A percentile compares a stretch with the other conserved stretches of the same genome.
Conservation (phyloP, 2,329 filamentous ascomycete species). For the Monilinia polystroma region DNA sequence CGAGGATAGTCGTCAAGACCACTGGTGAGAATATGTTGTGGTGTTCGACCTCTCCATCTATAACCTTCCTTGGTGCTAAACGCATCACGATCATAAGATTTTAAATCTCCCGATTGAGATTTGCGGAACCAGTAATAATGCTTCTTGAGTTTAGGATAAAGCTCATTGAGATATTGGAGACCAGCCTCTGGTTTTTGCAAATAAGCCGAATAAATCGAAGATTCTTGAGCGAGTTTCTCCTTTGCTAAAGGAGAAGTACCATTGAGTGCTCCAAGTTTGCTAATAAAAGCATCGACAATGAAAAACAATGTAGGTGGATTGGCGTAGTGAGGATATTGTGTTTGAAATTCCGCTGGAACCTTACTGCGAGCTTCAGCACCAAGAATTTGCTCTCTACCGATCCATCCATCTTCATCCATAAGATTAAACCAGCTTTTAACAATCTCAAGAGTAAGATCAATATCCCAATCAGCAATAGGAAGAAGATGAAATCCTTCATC, state of each 20-base stretch:
- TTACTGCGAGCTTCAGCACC: constrained; percentile 91
- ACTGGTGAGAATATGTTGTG: constrained; percentile 84
- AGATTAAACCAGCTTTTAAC: constrained; percentile 93
- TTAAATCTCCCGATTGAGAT: constrained; percentile 87
- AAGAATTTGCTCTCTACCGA: constrained; percentile 92
- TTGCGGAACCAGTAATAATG: constrained; percentile 95
- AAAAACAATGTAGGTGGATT: constrained; percentile 96
- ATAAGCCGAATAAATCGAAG: constrained; percentile 60
- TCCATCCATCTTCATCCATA: constrained; percentile 98
- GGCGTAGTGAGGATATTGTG: constrained; percentile 95
- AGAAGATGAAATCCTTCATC: constrained; percentile 96
- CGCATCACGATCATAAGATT: constrained; percentile 84
- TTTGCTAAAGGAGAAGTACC: constrained; percentile 47
- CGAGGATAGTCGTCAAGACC: constrained; percentile 96
- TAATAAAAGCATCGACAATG: constrained; percentile 78
- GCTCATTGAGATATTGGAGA: constrained; percentile 66
- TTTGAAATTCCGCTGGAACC: constrained; percentile 87
- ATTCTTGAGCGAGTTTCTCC: constrained; percentile 46
- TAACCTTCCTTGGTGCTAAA: constrained; percentile 91
- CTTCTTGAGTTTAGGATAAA: constrained; percentile 84
- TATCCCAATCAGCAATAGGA: constrained; percentile 90
- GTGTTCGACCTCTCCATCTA: constrained; percentile 88
- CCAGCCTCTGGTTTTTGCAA: constrained; percentile 67
- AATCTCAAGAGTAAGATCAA: constrained; percentile 82
- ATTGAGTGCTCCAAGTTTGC: constrained; percentile 64